Evolutionary conservation across 2,329 filamentous ascomycete species (phyloP), one percentile per base, ranked within the genome.

Genomic region (Talaromyces sp.): DNA sequence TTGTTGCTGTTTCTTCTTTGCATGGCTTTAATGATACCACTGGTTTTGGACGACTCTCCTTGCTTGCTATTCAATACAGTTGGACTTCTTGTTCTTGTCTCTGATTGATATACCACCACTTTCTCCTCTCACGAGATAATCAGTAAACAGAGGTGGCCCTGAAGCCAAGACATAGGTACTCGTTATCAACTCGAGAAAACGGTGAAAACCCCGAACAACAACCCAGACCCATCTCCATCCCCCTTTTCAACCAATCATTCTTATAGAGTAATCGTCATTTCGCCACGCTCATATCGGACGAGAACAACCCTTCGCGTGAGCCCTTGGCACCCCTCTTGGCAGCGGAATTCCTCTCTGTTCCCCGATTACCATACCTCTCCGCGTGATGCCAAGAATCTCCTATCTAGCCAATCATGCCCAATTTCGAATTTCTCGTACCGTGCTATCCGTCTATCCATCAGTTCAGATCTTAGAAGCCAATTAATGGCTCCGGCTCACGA

Each of bases 1-100:
- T 53, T 41, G 50, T 22, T 22, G 31, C 13, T 51, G 15, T n/a
- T 22, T 35, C 45, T 31, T 35, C 9, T 48, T 35, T 48, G 28
- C 28, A 21, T 48, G 28, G 45, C 28, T 48, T 46, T 45, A n/a
- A 31, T 53, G 51, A 53, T 53, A 53, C 51, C 51, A 53, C 36
- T 39, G 33, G 36, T 10, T 37, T 40, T 40, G 51, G 31, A n/a
- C n/a, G n/a, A n/a, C n/a, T n/a, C 36, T 52, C 19, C 17, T 19
- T 53, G 11, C 17, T 22, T 28, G 35, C 39, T 53, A n/a, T 25
- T 39, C 35, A 41, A 40, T 39, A 28, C 25, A 28, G n/a, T n/a
- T n/a, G n/a, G n/a, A n/a, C n/a, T n/a, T n/a, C n/a, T 28, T 28
- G 25, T 28, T 28, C n/a, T n/a, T n/a, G n/a, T n/a, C n/a, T n/a